A percentile compares a stretch with the other conserved stretches of the same genome.
These are phyloP conservation scores for Metschnikowia borealis DNA, from an alignment of 805 yeast species.

Conservation along the genomic window DNA sequence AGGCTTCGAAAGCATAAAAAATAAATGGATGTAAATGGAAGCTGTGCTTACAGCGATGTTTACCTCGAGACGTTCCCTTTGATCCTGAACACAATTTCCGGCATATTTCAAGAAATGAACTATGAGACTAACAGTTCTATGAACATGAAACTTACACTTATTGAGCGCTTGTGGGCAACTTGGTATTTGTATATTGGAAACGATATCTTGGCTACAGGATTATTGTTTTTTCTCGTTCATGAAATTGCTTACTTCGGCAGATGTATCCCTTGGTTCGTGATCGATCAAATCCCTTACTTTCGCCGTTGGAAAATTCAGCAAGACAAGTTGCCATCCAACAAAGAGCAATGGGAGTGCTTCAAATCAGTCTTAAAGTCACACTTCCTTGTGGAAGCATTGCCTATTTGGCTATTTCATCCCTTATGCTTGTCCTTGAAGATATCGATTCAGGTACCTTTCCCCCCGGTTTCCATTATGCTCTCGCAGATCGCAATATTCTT, in stretches of 20 bases:
- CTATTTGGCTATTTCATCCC: slow-evolving; percentile 97
- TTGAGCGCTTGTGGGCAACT: slow-evolving; percentile 83
- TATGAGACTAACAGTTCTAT: slow-evolving; percentile 1
- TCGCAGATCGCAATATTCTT: slow-evolving; percentile 75
- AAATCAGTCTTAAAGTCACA: slow-evolving; percentile 82
- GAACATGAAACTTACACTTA: slow-evolving; percentile 19
- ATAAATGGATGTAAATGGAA: neutral
- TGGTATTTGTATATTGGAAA: slow-evolving; percentile 83
- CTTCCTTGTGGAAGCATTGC: slow-evolving; percentile 89
- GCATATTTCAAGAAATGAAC: neutral
- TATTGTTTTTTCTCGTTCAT: slow-evolving; percentile 76
- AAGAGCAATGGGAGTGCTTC: slow-evolving; percentile 91
- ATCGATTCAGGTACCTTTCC: slow-evolving; percentile 79
- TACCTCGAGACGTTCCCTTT: neutral
- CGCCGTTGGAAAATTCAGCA: slow-evolving; percentile 86
- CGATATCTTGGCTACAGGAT: slow-evolving; percentile 89
- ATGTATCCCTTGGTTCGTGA: slow-evolving; percentile 86
- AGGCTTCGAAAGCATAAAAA: neutral
- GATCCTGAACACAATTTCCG: neutral
- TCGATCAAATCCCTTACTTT: slow-evolving; percentile 84
- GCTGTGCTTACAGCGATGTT: neutral
- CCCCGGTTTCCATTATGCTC: slow-evolving; percentile 53
- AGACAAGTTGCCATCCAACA: slow-evolving; percentile 68
- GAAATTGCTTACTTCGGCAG: slow-evolving; percentile 90
- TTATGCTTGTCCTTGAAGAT: slow-evolving; percentile 80